phyloP scores from a whole-genome alignment of 805 yeast species.

The Metschnikowia borealis region DNA sequence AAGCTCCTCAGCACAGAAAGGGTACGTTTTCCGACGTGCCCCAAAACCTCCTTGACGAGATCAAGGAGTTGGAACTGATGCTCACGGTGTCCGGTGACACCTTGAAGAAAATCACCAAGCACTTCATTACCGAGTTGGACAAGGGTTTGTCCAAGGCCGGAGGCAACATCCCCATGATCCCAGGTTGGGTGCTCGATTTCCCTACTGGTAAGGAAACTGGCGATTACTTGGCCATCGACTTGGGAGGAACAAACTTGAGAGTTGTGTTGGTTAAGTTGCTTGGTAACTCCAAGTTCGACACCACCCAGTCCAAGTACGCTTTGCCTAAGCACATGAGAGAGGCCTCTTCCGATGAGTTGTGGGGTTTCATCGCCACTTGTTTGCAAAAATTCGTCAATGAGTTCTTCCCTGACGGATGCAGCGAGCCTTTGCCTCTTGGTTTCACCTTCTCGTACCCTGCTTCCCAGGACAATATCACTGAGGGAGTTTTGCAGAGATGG shows the following conservation, averaged over 20 bases:
- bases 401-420: constrained; percentile 65
- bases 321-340: constrained; percentile 78
- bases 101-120: constrained; percentile 64
- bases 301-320: constrained; percentile 79
- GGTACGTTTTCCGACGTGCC: constrained; percentile 62
- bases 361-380: constrained; percentile 82
- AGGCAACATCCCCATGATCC: constrained; percentile 94
- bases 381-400: constrained; percentile 65
- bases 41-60: constrained; percentile 53
- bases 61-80: constrained; percentile 52
- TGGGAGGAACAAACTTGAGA: constrained; percentile 96
- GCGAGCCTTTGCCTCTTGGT: constrained; percentile 66
- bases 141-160: constrained; percentile 75
- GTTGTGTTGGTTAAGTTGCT: constrained; percentile 81
- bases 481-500: constrained; percentile 91
- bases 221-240: constrained; percentile 85
- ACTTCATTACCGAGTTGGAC: constrained; percentile 73
- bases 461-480: constrained; percentile 74
- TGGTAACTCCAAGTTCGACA: constrained; percentile 82
- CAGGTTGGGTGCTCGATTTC: constrained; percentile 92
- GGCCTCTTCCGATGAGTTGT: constrained; percentile 70
- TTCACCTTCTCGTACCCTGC: constrained; percentile 95
- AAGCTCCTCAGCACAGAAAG: constrained; percentile 76
- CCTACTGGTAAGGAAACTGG: constrained; percentile 93
- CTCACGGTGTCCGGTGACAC: constrained; percentile 60